These are phyloP conservation scores for Colletotrichum liaoningense DNA, from an alignment of 2,329 filamentous ascomycete genomes.

Conservation along the genomic window DNA sequence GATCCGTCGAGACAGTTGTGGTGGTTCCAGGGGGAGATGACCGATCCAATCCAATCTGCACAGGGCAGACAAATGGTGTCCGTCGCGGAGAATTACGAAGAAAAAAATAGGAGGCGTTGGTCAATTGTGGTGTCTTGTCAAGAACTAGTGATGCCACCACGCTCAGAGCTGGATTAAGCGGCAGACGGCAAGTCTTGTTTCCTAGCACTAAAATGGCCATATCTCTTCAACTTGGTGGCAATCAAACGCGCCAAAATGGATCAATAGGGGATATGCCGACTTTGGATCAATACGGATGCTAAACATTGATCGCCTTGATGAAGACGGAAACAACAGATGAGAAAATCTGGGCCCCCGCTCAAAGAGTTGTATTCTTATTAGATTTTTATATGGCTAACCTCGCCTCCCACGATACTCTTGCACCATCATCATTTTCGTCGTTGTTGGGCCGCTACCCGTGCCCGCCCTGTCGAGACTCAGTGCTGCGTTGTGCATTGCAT, in stretches of 20 bases:
- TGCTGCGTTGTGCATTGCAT: constrained; percentile 6
- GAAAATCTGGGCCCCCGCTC: constrained; percentile 12
- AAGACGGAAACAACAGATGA: background rate
- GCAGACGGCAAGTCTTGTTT: constrained; percentile 4
- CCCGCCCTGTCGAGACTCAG: background rate
- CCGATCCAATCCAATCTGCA: constrained; percentile 16
- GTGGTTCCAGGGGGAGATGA: constrained; percentile 28
- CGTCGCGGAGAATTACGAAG: constrained; percentile 16
- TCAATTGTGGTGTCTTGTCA: background rate
- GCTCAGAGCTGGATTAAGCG: background rate
- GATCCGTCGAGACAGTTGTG: background rate
- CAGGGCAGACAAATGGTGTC: background rate
- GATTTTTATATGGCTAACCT: constrained; percentile 12
- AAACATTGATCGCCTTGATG: constrained; percentile 1
- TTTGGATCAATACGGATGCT: too few species aligned
- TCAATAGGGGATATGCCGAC: background rate
- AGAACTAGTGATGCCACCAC: background rate
- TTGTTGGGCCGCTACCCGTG: constrained; percentile 4
- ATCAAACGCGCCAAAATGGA: background rate
- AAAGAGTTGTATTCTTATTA: constrained; percentile 8
- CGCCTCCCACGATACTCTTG: constrained; percentile 7
- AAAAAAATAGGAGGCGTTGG: constrained; percentile 11
- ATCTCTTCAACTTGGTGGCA: background rate
- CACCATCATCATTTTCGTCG: constrained; percentile 24
- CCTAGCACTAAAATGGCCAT: constrained; percentile 19